These are phyloP conservation scores for Salix exigua DNA, from an alignment of 345 rosid genomes.

Conservation along the genomic window DNA sequence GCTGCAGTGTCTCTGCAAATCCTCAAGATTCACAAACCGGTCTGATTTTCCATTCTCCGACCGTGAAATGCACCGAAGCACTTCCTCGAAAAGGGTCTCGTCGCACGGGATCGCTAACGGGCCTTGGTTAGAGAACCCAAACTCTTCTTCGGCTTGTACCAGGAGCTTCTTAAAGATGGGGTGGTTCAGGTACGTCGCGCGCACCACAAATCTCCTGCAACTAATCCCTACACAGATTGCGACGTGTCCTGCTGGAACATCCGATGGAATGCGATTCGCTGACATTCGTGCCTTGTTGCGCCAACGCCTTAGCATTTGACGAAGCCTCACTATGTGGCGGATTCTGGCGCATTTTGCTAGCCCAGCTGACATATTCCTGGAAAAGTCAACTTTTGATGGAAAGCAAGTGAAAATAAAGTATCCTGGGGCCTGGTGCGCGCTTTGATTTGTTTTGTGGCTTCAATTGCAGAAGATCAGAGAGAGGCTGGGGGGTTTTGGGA, in stretches of 20 bases:
- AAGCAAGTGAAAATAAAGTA: background rate
- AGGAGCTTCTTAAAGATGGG: conserved; percentile 69
- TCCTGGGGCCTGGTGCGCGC: background rate
- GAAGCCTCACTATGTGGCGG: conserved; percentile 86
- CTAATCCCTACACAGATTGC: conserved; percentile 70
- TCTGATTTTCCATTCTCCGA: conserved; percentile 47
- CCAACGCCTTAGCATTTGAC: conserved; percentile 85
- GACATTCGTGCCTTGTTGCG: conserved; percentile 78
- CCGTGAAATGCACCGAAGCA: conserved; percentile 57
- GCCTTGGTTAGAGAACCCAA: conserved; percentile 72
- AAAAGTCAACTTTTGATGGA: background rate
- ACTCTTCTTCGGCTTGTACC: conserved; percentile 79
- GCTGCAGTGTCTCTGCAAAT: conserved; percentile 58
- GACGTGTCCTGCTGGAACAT: conserved; percentile 94
- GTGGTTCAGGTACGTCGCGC: conserved; percentile 85
- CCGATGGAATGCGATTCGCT: conserved; percentile 51
- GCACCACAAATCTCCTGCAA: conserved; percentile 73
- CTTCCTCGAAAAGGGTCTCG: conserved; percentile 78
- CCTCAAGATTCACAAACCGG: conserved; percentile 51
- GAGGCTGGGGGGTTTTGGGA: conserved; percentile 23
- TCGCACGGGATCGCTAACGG: conserved; percentile 89
- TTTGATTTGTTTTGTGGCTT: background rate
- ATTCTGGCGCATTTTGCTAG: conserved; percentile 83
- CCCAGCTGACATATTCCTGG: conserved; percentile 48
- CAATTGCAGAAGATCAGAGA: background rate